A percentile compares a stretch with the other conserved stretches of the same genome.
Conservation (phyloP, 495 filamentous ascomycete genomes). For the Aspergillus wentii region DNA sequence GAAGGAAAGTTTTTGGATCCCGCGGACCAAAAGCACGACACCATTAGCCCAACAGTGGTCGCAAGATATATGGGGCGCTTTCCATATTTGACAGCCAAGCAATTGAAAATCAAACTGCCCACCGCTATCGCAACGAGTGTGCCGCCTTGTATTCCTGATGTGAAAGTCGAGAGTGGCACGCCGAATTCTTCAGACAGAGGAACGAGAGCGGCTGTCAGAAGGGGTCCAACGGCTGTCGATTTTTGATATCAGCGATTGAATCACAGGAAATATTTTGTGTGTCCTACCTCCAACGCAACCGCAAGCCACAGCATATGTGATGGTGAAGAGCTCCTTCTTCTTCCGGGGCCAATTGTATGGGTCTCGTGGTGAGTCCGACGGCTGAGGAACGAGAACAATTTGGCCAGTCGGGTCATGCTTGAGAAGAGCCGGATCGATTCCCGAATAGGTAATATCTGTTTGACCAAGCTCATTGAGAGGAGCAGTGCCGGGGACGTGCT, state of each 20-base stretch:
- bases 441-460: constrained; percentile 16
- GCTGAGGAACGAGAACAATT: constrained; percentile 45
- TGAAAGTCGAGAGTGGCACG: constrained; percentile 27
- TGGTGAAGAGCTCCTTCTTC: constrained; percentile 38
- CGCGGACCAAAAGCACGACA: constrained; percentile 56
- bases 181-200: constrained; percentile 30
- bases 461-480: constrained; percentile 19
- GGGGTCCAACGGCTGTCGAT: constrained; percentile 30
- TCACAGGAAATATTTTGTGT: too few species aligned
- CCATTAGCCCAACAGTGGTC: constrained; percentile 53
- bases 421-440: constrained; percentile 31
- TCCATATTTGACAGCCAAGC: constrained; percentile 59
- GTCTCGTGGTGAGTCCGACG: constrained; percentile 42
- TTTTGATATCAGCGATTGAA: too few species aligned
- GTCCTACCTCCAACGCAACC: constrained; percentile 37
- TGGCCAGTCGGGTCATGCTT: constrained; percentile 37
- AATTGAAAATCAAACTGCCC: constrained; percentile 56
- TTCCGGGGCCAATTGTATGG: constrained; percentile 43
- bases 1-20: constrained; percentile 49
- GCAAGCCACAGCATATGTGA: constrained; percentile 30
- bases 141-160: constrained; percentile 27
- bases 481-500: constrained; percentile 59
- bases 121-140: constrained; percentile 40
- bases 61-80: constrained; percentile 59
- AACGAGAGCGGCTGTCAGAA: constrained; percentile 29